Percentiles rank a stretch among this genome's conserved stretches.
phyloP scores from a whole-genome alignment of 306 rosid species.

The Psophocarpus tetragonolobus region DNA sequence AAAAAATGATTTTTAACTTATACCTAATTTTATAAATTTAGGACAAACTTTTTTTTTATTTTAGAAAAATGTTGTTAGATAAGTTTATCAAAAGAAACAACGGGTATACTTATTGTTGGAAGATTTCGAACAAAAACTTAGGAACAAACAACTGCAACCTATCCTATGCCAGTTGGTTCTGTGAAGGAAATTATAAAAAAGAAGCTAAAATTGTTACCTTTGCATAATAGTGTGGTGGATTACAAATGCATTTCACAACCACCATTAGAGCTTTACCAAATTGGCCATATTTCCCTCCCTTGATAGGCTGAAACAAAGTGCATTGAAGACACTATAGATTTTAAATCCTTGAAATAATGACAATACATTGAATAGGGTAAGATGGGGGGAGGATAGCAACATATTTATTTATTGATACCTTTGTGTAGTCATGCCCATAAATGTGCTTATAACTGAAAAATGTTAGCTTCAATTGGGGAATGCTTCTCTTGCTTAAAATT shows the following conservation, averaged over 20 bases:
- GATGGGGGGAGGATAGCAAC: background rate
- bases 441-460: constrained; percentile 69
- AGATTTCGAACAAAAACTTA: background rate
- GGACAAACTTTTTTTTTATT: too few species aligned
- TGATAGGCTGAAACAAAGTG: constrained; percentile 49
- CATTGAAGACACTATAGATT: background rate
- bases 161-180: background rate
- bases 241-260: constrained; percentile 55
- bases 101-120: background rate
- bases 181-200: background rate
- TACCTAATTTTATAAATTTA: too few species aligned
- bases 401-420: constrained; percentile 38
- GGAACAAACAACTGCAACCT: background rate
- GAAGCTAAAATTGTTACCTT: constrained; percentile 40
- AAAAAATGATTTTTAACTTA: too few species aligned
- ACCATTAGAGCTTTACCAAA: constrained; percentile 52
- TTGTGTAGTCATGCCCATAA: constrained; percentile 68
- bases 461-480: constrained; percentile 67
- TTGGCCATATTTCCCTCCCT: constrained; percentile 44
- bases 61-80: too few species aligned
- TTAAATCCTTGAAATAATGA: background rate
- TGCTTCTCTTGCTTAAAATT: constrained; percentile 72
- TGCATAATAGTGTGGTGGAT: constrained; percentile 56
- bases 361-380: background rate
- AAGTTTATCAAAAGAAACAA: too few species aligned